Percentiles rank a stretch among this genome's conserved stretches.
Evolutionary conservation across 257 asterid species (phyloP).

Genomic region (Eucommia ulmoides): DNA sequence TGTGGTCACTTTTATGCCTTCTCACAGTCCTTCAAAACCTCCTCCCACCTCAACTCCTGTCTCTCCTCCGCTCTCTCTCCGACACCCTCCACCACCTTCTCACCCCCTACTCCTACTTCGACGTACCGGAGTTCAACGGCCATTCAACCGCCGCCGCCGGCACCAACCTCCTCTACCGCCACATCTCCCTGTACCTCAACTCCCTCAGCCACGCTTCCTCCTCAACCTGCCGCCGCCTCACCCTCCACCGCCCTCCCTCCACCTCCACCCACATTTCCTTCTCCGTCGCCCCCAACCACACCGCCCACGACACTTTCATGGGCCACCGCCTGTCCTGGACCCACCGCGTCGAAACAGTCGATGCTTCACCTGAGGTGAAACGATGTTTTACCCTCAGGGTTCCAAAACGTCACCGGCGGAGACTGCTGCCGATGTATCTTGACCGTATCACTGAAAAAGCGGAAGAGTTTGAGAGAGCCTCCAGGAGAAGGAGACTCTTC

Average conservation of each 20-base stretch:
- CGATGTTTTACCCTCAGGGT: conserved; percentile 36
- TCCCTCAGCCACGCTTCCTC: conserved; percentile 30
- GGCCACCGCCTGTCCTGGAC: conserved; percentile 40
- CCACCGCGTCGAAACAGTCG: conserved; percentile 30
- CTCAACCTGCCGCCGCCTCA: conserved; percentile 40
- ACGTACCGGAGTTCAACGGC: conserved; percentile 45
- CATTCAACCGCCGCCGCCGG: conserved; percentile 39
- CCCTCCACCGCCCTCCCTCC: conserved; percentile 36
- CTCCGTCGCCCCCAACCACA: conserved; percentile 41
- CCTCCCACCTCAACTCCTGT: conserved; percentile 32
- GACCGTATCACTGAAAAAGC: conserved; percentile 31
- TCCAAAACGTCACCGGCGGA: conserved; percentile 26
- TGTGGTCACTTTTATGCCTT: conserved; percentile 45
- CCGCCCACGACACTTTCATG: conserved; percentile 24
- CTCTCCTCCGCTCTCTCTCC: conserved; percentile 22
- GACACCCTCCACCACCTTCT: conserved; percentile 37
- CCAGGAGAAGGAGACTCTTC: conserved; percentile 31
- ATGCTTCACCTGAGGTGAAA: conserved; percentile 35
- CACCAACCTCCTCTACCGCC: conserved; percentile 51
- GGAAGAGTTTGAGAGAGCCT: conserved; percentile 29
- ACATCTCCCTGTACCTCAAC: conserved; percentile 32
- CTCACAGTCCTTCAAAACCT: conserved; percentile 35
- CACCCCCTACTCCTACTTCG: conserved; percentile 35
- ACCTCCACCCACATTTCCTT: conserved; percentile 31
- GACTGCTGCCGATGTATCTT: conserved; percentile 24